Evolutionary conservation across 2,329 filamentous ascomycete species (phyloP).

Genomic region (Colletotrichum lentis): DNA sequence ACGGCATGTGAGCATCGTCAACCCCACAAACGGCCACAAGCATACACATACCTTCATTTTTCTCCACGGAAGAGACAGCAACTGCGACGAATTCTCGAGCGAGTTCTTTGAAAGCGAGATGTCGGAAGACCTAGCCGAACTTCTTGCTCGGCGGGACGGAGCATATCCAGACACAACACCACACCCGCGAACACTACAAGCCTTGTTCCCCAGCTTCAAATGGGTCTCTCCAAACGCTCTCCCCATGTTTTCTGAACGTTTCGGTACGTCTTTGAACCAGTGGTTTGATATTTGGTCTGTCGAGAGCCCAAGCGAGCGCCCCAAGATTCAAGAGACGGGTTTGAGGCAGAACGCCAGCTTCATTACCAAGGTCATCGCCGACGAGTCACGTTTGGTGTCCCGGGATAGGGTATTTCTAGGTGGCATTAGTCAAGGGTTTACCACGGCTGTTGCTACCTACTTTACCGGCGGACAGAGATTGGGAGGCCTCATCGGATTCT

Average conservation of each 20-base stretch:
- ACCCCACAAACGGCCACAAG: neutral
- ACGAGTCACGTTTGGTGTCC: conserved; percentile 41
- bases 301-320: conserved; percentile 32
- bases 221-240: conserved; percentile 46
- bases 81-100: conserved; percentile 48
- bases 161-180: neutral
- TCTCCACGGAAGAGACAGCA: conserved; percentile 56
- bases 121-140: conserved; percentile 16
- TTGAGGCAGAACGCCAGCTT: conserved; percentile 40
- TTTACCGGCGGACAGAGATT: conserved; percentile 31
- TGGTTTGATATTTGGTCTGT: conserved; percentile 45
- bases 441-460: conserved; percentile 39
- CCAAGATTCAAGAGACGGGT: conserved; percentile 40
- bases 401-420: conserved; percentile 43
- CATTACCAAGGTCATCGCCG: conserved; percentile 38
- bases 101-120: conserved; percentile 53
- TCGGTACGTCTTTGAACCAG: conserved; percentile 40
- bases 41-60: conserved; percentile 58
- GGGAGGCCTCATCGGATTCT: conserved; percentile 44
- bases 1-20: neutral
- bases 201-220: conserved; percentile 41
- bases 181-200: conserved; percentile 39
- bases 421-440: conserved; percentile 48
- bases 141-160: conserved; percentile 6
- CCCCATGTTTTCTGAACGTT: conserved; percentile 37